Percentiles rank a stretch among this genome's conserved stretches.
phyloP scores from a whole-genome alignment of 352 stramenopile species.

The Globisporangium nodosum region DNA sequence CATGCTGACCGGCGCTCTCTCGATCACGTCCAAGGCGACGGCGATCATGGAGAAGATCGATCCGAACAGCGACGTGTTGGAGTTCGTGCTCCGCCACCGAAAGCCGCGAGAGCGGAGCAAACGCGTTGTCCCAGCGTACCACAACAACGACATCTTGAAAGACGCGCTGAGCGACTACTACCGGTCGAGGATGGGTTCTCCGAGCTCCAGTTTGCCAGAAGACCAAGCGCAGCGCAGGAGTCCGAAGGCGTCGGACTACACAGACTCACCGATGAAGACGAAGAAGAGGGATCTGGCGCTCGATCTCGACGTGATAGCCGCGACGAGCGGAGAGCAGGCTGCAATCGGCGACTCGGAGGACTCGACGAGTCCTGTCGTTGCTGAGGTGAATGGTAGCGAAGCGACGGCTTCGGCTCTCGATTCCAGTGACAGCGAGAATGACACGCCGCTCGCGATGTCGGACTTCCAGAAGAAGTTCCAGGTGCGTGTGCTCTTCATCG shows the following conservation, averaged over 20 bases:
- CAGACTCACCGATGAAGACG: constrained; percentile 3
- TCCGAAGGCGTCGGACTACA: constrained; percentile 4
- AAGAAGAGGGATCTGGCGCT: constrained; percentile 1
- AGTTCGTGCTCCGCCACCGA: constrained; percentile 55
- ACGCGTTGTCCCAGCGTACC: constrained; percentile 34
- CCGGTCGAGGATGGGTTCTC: constrained; percentile 13
- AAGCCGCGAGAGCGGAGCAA: constrained; percentile 43
- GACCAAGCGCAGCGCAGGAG: constrained; percentile 11
- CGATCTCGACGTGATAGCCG: constrained; percentile 12
- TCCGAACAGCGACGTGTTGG: constrained; percentile 41
- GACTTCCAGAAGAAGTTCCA: constrained; percentile 86
- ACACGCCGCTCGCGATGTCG: constrained; percentile 43
- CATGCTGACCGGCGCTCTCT: constrained; percentile 32
- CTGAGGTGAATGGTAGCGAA: constrained; percentile 1
- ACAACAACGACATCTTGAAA: constrained; percentile 47
- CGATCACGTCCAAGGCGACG: constrained; percentile 31
- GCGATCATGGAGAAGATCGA: constrained; percentile 47
- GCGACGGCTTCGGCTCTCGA: constrained; percentile 7
- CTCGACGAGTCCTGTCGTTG: not conserved
- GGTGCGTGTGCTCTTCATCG: constrained; percentile 19
- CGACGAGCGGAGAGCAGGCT: not conserved
- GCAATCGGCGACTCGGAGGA: not conserved
- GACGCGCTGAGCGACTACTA: constrained; percentile 50
- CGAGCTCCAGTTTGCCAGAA: constrained; percentile 5
- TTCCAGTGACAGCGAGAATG: constrained; percentile 19